Evolutionary conservation across 768 basidiomycete species (phyloP).

Genomic region (Galerina sulciceps): DNA sequence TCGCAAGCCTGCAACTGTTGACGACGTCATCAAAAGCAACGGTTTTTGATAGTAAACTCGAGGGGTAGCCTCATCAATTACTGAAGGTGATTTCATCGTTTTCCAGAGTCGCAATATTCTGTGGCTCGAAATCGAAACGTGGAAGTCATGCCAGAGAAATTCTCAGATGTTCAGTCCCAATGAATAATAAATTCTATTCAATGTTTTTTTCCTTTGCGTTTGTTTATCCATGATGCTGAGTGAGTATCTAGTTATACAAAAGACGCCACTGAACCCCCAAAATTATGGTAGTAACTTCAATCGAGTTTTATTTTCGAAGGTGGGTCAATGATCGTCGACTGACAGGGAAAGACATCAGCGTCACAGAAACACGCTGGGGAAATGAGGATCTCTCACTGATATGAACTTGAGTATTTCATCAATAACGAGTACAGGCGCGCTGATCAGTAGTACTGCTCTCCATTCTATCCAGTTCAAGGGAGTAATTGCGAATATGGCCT

Average conservation of each 20-base stretch:
- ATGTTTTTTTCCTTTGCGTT: conserved; percentile 2
- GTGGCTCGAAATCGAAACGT: no score
- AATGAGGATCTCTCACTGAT: conserved; percentile 51
- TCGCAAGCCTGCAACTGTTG: no score
- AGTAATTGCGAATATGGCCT: conserved; percentile 89
- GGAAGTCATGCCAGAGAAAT: no score
- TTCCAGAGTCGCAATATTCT: no score
- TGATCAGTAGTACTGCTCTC: conserved; percentile 89
- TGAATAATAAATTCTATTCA: not conserved
- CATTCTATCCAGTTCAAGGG: conserved; percentile 95
- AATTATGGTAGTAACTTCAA: conserved; percentile 24
- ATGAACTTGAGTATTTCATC: conserved; percentile 91
- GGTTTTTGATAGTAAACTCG: no score
- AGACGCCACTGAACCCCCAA: not conserved
- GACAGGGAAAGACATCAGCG: not conserved
- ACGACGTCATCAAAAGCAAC: no score
- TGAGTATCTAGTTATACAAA: not conserved
- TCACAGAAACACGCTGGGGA: not conserved
- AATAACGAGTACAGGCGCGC: conserved; percentile 85
- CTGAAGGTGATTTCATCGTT: no score
- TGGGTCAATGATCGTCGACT: conserved; percentile 65
- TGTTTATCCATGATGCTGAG: not conserved
- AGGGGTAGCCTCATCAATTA: no score
- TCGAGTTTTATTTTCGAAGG: conserved; percentile 56
- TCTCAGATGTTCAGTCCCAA: not conserved